Base-by-base conservation (phyloP, 805 yeast species). In the Ogataea philodendri region DNA sequence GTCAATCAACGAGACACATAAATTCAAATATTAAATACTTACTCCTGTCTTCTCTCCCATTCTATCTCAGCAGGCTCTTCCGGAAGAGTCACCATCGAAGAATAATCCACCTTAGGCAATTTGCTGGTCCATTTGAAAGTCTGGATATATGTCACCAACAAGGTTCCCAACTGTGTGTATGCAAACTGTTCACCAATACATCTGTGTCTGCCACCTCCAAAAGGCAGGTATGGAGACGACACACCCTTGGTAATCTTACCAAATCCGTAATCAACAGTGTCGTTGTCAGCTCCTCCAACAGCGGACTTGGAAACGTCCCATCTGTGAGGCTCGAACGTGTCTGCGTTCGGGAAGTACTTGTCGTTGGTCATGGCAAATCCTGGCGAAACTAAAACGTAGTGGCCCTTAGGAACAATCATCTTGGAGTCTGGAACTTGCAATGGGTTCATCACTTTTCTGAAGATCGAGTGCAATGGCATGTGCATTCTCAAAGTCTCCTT, bases 141-240 rank as follows among this genome's bases (percentile, higher is more conserved):
- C 62, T 81, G 83, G 21, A 90, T 72, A 59, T 70, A 84, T 11
- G 87, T 76, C 23, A 85, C 65, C 56, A 93, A 68, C 42, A 93
- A 70, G 32, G 93, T 80, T 32, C 96, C 96, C 48, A 93, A 74
- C 70, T 93, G 98, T 49, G 82, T 79, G 62, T 81, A 86, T 16
- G 98, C 98, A 67, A 93, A 93, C 61, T 90, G 97, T 66, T 93
- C 98, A 60, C 98, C 98, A 56, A 93, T 90, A 68, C 98, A 93
- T 69, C 98, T 84, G 64, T 93, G 98, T 74, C 98, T 84, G 50
- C 98, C 98, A 63, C 97, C 98, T 52, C 98, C 98, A 56, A 93
- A 93, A 37, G 98, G 98, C 60, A 93, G 76, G 66, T 87, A 93
- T 41, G 97, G 96, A 26, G 96, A 86, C 19, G 85, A 70, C 35